Evolutionary conservation across 1,284 basidiomycete genomes (phyloP), one percentile per base, ranked within the genome.

Genomic region (Cryptococcus sp.): DNA sequence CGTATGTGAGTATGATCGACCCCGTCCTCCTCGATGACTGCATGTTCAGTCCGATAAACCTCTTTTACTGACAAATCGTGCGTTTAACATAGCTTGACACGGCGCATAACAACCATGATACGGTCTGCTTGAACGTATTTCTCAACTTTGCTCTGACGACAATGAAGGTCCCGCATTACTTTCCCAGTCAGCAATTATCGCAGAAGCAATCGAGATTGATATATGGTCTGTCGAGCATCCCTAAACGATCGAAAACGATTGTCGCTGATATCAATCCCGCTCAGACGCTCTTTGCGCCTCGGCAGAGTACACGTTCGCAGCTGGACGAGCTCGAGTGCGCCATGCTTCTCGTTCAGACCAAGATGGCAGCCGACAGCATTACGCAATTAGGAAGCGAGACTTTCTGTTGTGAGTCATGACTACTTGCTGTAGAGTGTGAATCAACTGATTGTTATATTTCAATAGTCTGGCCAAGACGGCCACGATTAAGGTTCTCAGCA

Each of bases 91-190:
- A 79, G 77, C 86, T 84, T 50, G 94, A 98, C 75, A 84, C 85
- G 2, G 70, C 71, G 7, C 82, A 96, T 63, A 97, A 95, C 75
- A 79, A 84, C 2, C 66, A 78, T 25, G 67, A 81, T 38, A 84
- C 83, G 0, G 86, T 91, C 3, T 85, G 90, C 73, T 73, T 85
- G 40, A 99, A 97, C 73, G 81, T 96, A 10, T 93, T 93, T 72
- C 87, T 93, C 75, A 89, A 88, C 68, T 90, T 94, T 69, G 78
- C 91, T n/a, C 76, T 95, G 23, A 84, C 87, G 1, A 91, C 91
- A 0, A 87, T 94, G 82, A 97, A 93, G 79, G 89, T 93, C 82
- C 86, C 90, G 52, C 83, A 85, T 52, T 97, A 96, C 75, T 81
- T 95, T 40, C 57, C 54, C 27, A 23, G 61, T 13, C 40, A 46